Base-by-base conservation (phyloP, 2,329 filamentous ascomycete genomes). In the Coniochaeta sp. region DNA sequence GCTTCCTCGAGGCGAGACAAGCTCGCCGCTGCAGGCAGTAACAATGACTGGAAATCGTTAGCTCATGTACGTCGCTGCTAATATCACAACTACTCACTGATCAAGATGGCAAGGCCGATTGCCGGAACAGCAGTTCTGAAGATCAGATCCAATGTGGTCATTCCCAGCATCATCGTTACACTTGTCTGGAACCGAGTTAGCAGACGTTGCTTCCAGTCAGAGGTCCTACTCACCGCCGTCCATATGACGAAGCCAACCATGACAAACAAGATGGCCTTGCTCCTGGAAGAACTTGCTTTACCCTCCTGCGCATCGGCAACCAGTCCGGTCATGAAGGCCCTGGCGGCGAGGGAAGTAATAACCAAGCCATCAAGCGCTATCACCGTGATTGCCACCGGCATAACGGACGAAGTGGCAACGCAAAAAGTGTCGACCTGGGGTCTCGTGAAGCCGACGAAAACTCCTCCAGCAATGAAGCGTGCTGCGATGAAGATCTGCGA, bases 361-460 rank as follows among this genome's bases (percentile, higher is more conserved):
- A 84, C 75, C 56, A 77, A 67, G 4, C 70, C 76, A 63, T 86
- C 81, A 31, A 77, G 64, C 19, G 69, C 73, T 8, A 83, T 71
- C 5, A 79, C 70, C 8, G 74, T 66, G 16, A 83, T 71, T 11
- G 80, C 76, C 1, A 84, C 62, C 1, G 78, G 74, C 44, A 77
- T 64, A 31, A 78, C 61, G 6, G 76, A 75, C 11, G 78, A 80
- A 28, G 71, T 71, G 22, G 81, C 75, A 17, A 83, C 74, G 66
- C 84, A 87, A 33, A 81, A 78, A 17, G 77, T 76, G 38, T 77
- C 74, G 64, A 83, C 79, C 61, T 82, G 76, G 7, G 79, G 76
- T 47, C 80, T 74, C 28, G 82, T 80, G 58, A 84, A 76, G n/a
- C 77, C 82, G 17, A 82, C 77, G 62, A 84, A 82, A 5, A 82